Conservation (phyloP, 176 grass and related monocot genomes). For the Triticum monococcum region DNA sequence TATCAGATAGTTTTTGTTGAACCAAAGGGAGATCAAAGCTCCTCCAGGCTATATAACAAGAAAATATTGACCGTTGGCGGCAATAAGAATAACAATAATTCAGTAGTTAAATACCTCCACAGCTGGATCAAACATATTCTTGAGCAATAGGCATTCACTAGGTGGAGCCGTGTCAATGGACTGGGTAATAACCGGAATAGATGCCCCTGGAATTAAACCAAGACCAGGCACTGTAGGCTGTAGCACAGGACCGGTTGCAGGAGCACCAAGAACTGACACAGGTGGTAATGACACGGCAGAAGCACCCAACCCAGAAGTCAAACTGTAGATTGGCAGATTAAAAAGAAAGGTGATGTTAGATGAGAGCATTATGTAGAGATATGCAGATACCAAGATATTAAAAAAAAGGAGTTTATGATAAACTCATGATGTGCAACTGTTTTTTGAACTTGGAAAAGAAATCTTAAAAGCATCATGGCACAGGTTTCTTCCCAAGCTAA, state of each 20-base stretch:
- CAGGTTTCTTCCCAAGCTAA: not conserved
- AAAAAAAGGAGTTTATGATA: not conserved
- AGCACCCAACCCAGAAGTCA: conserved; percentile 50
- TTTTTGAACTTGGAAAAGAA: not conserved
- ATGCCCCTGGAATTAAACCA: conserved; percentile 32
- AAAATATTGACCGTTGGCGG: not conserved
- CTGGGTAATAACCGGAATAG: conserved; percentile 40
- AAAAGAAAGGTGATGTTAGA: not conserved
- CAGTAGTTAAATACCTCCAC: conserved; percentile 53
- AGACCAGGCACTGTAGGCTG: conserved; percentile 47
- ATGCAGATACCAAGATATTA: not conserved
- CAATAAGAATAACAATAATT: not conserved
- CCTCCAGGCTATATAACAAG: not conserved
- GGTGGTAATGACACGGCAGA: conserved; percentile 44
- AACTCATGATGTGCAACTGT: not conserved
- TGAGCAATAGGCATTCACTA: conserved; percentile 88
- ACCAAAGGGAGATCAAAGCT: not conserved
- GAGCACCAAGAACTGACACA: conserved; percentile 76
- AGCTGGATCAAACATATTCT: conserved; percentile 95
- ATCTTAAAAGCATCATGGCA: not conserved
- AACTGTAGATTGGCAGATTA: conserved; percentile 45
- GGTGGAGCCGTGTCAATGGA: conserved; percentile 49
- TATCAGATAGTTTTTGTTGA: conserved; percentile 4
- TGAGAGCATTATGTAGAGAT: not conserved
- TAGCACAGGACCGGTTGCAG: conserved; percentile 40